Evolutionary conservation across 208 protist species (phyloP), one percentile per base, ranked within the genome.

Genomic region (Acanthamoeba comandoni): DNA sequence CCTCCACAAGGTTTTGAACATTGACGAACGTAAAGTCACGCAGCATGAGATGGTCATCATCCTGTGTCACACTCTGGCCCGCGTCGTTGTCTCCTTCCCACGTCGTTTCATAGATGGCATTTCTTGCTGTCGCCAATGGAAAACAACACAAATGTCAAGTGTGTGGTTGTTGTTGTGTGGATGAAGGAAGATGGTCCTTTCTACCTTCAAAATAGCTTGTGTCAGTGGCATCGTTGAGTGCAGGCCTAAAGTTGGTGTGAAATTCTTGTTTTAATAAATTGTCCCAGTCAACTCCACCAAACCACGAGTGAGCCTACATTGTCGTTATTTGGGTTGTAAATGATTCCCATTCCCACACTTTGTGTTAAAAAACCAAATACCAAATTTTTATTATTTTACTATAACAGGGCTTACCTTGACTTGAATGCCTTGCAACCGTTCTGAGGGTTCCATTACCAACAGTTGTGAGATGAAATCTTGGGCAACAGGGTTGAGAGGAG

Each of bases 291-390:
- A 95, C 87, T 53, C 69, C 57, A 0, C 5, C n/a, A 60, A 96
- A 96, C 51, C 95, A 96, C 11, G 94, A 82, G 69, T 95, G 92
- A 2, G 52, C 39, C 91, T 96, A 94, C 9, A 96, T n/a, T n/a
- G n/a, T n/a, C n/a, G n/a, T n/a, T n/a, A n/a, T n/a, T n/a, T n/a
- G n/a, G n/a, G n/a, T n/a, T n/a, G n/a, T n/a, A n/a, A n/a, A n/a
- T n/a, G n/a, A n/a, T n/a, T 26, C 53, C 95, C 94, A 58, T 80
- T 24, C 7, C 77, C 92, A 24, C 87, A 53, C 49, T 26, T 86
- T 9, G 64, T 35, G 22, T n/a, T n/a, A n/a, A n/a, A n/a, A n/a
- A n/a, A n/a, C n/a, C n/a, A n/a, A n/a, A n/a, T n/a, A n/a, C n/a
- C n/a, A n/a, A n/a, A n/a, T n/a, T n/a, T n/a, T n/a, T n/a, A n/a